Conservation (phyloP, 192 early-diverging fungal species). For the Kappamyces sp. region DNA sequence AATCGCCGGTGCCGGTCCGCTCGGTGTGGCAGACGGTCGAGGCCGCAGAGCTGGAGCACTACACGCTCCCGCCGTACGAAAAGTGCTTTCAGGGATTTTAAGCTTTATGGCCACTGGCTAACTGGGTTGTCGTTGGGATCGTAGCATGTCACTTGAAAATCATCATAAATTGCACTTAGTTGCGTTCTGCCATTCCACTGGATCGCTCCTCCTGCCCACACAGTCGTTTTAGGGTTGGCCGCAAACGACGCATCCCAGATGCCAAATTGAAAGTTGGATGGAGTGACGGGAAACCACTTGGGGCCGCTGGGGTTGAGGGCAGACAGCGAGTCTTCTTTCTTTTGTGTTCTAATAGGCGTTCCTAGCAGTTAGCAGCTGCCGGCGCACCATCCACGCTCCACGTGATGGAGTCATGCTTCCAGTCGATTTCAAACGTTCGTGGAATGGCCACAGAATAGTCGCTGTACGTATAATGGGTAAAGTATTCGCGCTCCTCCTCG, state of each 20-base stretch:
- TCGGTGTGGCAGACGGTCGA: constrained; percentile 12
- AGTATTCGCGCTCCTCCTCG: too few species aligned
- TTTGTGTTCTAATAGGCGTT: too few species aligned
- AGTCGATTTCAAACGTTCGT: constrained; percentile 14
- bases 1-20: not conserved
- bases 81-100: constrained; percentile 13
- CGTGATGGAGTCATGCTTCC: constrained; percentile 11
- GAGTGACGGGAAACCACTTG: constrained; percentile 3
- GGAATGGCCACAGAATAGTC: not conserved
- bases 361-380: too few species aligned
- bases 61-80: constrained; percentile 5
- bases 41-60: not conserved
- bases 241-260: constrained; percentile 14
- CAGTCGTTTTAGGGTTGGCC: too few species aligned
- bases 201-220: too few species aligned
- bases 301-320: not conserved
- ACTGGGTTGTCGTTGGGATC: too few species aligned
- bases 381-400: constrained; percentile 10
- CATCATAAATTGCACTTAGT: too few species aligned
- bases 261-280: not conserved
- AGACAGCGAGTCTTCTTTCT: too few species aligned
- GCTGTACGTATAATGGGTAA: too few species aligned
- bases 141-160: too few species aligned
- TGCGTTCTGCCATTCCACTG: too few species aligned
- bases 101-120: too few species aligned